phyloP scores from a whole-genome alignment of 805 yeast genomes.

The Jamesozyma spencerorum region DNA sequence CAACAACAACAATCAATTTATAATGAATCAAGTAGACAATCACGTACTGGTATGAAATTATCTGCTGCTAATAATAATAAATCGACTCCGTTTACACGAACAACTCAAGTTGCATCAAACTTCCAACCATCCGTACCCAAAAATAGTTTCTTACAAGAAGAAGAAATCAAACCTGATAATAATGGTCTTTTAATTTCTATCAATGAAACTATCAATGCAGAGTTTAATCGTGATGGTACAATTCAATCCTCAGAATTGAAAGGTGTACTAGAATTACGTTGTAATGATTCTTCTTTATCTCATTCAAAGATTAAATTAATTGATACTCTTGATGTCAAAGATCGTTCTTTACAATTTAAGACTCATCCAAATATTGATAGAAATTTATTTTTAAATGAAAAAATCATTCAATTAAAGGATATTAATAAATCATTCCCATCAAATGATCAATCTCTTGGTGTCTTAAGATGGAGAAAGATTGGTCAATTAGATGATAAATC shows the following conservation, averaged over 20 bases:
- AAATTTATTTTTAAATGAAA: slow-evolving; percentile 46
- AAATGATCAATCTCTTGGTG: slow-evolving; percentile 83
- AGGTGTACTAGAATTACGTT: slow-evolving; percentile 84
- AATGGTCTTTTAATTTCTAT: slow-evolving; percentile 73
- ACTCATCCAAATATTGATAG: slow-evolving; percentile 96
- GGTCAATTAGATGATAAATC: slow-evolving; percentile 50
- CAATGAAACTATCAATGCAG: slow-evolving; percentile 70
- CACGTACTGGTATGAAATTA: slow-evolving; percentile 24
- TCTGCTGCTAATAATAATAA: slow-evolving; percentile 4
- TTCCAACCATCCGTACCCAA: neutral
- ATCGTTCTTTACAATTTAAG: slow-evolving; percentile 56
- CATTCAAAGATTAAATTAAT: slow-evolving; percentile 53
- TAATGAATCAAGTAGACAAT: neutral
- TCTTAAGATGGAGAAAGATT: slow-evolving; percentile 81
- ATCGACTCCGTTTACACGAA: neutral
- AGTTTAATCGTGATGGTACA: slow-evolving; percentile 76
- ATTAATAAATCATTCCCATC: slow-evolving; percentile 75
- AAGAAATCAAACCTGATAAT: slow-evolving; percentile 35
- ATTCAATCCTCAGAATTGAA: slow-evolving; percentile 63
- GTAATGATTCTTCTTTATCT: slow-evolving; percentile 66
- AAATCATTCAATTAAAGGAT: slow-evolving; percentile 67
- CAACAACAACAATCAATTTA: slow-evolving; percentile 8
- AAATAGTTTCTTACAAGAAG: slow-evolving; percentile 5
- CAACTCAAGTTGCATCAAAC: neutral
- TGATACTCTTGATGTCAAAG: slow-evolving; percentile 38